phyloP scores from a whole-genome alignment of 1,284 basidiomycete genomes.

The Tremellales sp. region DNA sequence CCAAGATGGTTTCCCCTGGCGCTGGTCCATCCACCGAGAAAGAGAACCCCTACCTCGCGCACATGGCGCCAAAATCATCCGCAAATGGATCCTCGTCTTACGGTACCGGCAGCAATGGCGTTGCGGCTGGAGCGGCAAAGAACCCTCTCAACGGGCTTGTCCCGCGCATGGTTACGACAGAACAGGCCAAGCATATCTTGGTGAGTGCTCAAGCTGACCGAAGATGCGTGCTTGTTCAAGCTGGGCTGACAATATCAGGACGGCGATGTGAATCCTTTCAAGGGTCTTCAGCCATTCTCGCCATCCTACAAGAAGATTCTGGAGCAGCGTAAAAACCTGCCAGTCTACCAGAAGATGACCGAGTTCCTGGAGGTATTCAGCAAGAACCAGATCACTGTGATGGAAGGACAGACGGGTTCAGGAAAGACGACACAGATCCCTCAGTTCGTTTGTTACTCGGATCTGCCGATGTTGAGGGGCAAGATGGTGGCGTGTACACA shows the following conservation, averaged over 20 bases:
- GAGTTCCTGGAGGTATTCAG: conserved; percentile 83
- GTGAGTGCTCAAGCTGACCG: conserved; percentile 49
- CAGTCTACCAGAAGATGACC: conserved; percentile 89
- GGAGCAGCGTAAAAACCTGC: conserved; percentile 76
- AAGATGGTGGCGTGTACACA: conserved; percentile 97
- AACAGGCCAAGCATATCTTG: conserved; percentile 69
- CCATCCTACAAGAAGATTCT: conserved; percentile 82
- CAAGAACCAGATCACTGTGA: conserved; percentile 83
- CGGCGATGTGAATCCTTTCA: conserved; percentile 85
- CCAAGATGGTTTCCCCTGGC: conserved; percentile 24
- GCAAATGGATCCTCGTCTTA: conserved; percentile 7
- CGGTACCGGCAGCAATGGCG: conserved; percentile 12
- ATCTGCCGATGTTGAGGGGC: conserved; percentile 80
- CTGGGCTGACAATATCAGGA: conserved; percentile 57
- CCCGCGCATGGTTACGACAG: conserved; percentile 67
- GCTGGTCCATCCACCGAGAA: conserved; percentile 19
- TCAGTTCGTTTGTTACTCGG: conserved; percentile 91
- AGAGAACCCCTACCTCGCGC: conserved; percentile 42
- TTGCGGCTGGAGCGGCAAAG: conserved; percentile 7
- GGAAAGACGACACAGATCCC: conserved; percentile 99
- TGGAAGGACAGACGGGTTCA: conserved; percentile 97
- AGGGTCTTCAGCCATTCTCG: conserved; percentile 64
- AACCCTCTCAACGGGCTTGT: conserved; percentile 71
- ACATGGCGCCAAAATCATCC: conserved; percentile 7
- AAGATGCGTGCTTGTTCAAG: too few relatives aligned